phyloP scores from a whole-genome alignment of 345 rosid species.

The Brassica nigra region DNA sequence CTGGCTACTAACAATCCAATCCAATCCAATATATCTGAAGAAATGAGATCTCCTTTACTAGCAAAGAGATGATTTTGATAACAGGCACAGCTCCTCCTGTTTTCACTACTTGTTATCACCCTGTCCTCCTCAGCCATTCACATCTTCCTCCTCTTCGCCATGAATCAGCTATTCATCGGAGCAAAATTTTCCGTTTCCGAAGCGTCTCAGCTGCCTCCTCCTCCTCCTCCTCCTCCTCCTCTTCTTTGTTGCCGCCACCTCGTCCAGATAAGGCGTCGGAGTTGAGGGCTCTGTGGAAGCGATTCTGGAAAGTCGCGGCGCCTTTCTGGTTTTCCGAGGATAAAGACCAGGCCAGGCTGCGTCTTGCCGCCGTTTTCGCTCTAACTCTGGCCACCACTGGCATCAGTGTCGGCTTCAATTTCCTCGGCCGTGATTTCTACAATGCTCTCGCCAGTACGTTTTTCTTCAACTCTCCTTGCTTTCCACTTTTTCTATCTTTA shows the following conservation, averaged over 20 bases:
- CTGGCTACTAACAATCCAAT: not conserved
- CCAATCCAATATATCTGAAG: not conserved
- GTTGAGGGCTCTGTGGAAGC: slow-evolving; percentile 47
- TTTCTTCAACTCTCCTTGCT: not conserved
- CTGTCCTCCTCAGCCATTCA: slow-evolving; percentile 17
- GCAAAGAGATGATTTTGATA: slow-evolving; percentile 15
- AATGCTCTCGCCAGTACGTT: slow-evolving; percentile 83
- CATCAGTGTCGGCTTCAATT: slow-evolving; percentile 90
- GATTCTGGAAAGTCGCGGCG: slow-evolving; percentile 91
- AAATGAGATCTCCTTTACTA: not conserved
- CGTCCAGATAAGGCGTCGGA: slow-evolving; percentile 46
- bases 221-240: slow-evolving; percentile 17
- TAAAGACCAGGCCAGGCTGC: slow-evolving; percentile 71
- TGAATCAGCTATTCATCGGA: slow-evolving; percentile 1
- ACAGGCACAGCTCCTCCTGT: slow-evolving; percentile 21
- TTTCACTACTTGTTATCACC: slow-evolving; percentile 16
- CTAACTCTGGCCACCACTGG: slow-evolving; percentile 91
- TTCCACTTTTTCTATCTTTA: not conserved
- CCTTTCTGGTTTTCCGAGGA: slow-evolving; percentile 93
- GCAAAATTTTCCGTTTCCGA: slow-evolving; percentile 12
- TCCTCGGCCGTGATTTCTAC: slow-evolving; percentile 98
- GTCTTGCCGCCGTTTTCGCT: slow-evolving; percentile 81
- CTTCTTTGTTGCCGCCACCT: slow-evolving; percentile 33
- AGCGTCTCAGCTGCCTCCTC: slow-evolving; percentile 11
- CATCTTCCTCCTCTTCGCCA: slow-evolving; percentile 20